phyloP scores from a whole-genome alignment of 352 stramenopile genomes.

The Lagenidium sp. region DNA sequence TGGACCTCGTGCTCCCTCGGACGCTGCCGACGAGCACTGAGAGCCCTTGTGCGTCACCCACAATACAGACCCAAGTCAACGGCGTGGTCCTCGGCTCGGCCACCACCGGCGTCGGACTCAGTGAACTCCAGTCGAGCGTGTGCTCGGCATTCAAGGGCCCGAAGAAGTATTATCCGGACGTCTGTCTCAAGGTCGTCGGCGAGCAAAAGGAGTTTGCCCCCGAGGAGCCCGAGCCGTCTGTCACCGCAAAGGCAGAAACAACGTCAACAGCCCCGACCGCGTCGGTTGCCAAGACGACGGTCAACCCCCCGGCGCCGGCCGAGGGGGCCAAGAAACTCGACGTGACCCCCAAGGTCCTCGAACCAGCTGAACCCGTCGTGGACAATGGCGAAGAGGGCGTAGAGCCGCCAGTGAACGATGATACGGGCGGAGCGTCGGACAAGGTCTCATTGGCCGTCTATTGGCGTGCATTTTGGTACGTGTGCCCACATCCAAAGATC shows the following conservation, averaged over 20 bases:
- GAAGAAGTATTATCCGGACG: constrained; percentile 46
- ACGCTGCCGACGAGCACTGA: too few species aligned
- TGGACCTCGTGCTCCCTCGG: too few species aligned
- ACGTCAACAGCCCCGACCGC: neutral
- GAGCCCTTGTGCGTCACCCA: too few species aligned
- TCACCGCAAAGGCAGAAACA: too few species aligned
- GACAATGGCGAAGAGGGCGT: constrained; percentile 14
- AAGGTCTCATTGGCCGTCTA: constrained; percentile 68
- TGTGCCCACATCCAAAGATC: too few species aligned
- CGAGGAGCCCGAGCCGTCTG: constrained; percentile 23
- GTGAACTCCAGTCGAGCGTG: constrained; percentile 45
- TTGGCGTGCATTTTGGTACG: constrained; percentile 77
- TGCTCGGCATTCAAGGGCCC: constrained; percentile 61
- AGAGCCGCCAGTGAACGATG: constrained; percentile 16
- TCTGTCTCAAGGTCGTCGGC: constrained; percentile 42
- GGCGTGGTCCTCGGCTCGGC: constrained; percentile 45
- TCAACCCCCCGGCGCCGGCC: neutral
- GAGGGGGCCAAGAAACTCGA: neutral
- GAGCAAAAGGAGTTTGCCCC: constrained; percentile 40
- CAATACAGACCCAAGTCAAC: constrained; percentile 51
- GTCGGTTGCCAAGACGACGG: neutral
- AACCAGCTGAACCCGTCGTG: constrained; percentile 5
- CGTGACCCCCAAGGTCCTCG: constrained; percentile 1
- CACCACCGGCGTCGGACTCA: constrained; percentile 44
- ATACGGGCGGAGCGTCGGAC: constrained; percentile 10